Evolutionary conservation across 2,329 filamentous ascomycete species (phyloP).

Genomic region (Ceratocystis huliohia): DNA sequence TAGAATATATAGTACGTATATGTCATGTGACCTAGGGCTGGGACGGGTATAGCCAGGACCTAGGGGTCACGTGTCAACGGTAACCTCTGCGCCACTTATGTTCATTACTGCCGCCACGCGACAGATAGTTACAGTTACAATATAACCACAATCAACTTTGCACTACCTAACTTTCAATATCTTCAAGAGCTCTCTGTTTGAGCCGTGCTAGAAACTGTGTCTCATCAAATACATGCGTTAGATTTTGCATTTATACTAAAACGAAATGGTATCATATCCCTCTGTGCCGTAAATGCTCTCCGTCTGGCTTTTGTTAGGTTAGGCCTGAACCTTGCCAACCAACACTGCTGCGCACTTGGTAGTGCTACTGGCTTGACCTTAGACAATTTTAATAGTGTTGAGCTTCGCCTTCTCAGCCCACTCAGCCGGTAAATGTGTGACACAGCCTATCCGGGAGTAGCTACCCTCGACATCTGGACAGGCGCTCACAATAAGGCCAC

Average conservation of each 20-base stretch:
- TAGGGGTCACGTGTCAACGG: too few species aligned
- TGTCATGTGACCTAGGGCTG: too few species aligned
- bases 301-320: not conserved
- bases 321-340: not conserved
- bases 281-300: not conserved
- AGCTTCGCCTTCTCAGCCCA: constrained; percentile 21
- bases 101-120: too few species aligned
- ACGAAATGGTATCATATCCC: constrained; percentile 19
- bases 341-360: not conserved
- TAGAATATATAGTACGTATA: too few species aligned
- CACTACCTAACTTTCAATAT: not conserved
- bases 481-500: constrained; percentile 18
- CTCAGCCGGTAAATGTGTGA: constrained; percentile 18
- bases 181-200: not conserved
- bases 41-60: too few species aligned
- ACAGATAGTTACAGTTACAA: too few species aligned
- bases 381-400: constrained; percentile 20
- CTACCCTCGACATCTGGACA: constrained; percentile 17
- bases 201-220: constrained; percentile 4
- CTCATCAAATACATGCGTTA: constrained; percentile 13
- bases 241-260: constrained; percentile 10
- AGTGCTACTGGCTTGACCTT: not conserved
- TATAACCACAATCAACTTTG: not conserved
- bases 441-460: constrained; percentile 17
- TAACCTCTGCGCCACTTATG: too few species aligned